phyloP scores from a whole-genome alignment of 1,139 yeast genomes.

The Hyphopichia fennica region DNA sequence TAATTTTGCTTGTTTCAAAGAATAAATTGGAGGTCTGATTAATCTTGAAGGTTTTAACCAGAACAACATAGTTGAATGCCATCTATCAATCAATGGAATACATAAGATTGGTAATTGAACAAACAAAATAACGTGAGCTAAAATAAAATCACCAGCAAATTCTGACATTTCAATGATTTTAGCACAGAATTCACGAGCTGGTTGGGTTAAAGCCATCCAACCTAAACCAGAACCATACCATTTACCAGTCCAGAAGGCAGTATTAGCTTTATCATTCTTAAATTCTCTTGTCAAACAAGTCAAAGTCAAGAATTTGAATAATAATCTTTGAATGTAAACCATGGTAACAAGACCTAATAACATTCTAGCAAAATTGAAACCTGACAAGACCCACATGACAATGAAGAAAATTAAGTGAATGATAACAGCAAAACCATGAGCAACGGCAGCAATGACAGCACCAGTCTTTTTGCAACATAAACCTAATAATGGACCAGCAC shows the following conservation, averaged over 20 bases:
- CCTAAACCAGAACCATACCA: slow-evolving; percentile 98
- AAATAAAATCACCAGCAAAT: slow-evolving; percentile 93
- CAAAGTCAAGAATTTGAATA: slow-evolving; percentile 83
- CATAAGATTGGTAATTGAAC: slow-evolving; percentile 84
- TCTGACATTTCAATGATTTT: slow-evolving; percentile 92
- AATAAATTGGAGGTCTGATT: slow-evolving; percentile 98
- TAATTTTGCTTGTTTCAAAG: slow-evolving; percentile 93
- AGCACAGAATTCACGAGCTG: slow-evolving; percentile 93
- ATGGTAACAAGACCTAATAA: slow-evolving; percentile 83
- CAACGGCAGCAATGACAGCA: slow-evolving; percentile 94
- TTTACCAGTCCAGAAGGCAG: slow-evolving; percentile 99
- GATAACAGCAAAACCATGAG: slow-evolving; percentile 91
- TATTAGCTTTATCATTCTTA: slow-evolving; percentile 93
- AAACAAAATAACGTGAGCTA: slow-evolving; percentile 88
- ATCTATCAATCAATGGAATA: slow-evolving; percentile 89
- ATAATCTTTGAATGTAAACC: slow-evolving; percentile 83
- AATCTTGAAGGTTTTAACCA: slow-evolving; percentile 98
- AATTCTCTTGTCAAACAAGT: slow-evolving; percentile 90
- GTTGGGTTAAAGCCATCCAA: slow-evolving; percentile 95
- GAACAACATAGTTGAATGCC: slow-evolving; percentile 98
- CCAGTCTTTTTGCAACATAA: slow-evolving; percentile 98
- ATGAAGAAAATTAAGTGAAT: slow-evolving; percentile 84
- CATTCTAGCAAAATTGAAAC: slow-evolving; percentile 86
- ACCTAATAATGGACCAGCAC: slow-evolving; percentile 94
- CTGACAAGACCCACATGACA: slow-evolving; percentile 96